Conservation (phyloP, 2,329 filamentous ascomycete species). For the Chaetothyriales sp. region DNA sequence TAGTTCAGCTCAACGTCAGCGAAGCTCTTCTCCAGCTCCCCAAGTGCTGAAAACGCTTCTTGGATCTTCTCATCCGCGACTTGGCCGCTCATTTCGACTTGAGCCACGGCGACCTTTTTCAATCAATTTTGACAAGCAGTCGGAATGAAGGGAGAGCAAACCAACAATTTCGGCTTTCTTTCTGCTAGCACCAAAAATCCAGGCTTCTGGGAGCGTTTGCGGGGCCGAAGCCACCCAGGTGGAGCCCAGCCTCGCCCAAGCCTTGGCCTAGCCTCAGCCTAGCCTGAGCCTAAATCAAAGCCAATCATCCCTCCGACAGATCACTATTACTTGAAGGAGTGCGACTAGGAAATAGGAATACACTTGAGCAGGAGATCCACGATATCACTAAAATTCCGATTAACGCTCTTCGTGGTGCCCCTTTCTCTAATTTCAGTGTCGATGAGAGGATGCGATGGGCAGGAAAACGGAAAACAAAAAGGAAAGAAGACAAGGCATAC, state of each 20-base stretch:
- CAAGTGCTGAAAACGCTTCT: conserved; percentile 44
- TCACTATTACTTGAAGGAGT: no score
- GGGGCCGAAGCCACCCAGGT: no score
- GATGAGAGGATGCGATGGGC: conserved; percentile 28
- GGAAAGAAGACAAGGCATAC: conserved; percentile 31
- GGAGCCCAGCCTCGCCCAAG: no score
- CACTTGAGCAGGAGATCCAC: conserved; percentile 16
- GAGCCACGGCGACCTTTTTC: not conserved
- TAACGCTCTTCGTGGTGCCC: conserved; percentile 11
- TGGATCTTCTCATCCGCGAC: not conserved
- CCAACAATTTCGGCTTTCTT: no score
- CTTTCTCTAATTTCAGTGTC: conserved; percentile 12
- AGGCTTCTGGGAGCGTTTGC: no score
- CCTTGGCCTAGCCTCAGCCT: no score
- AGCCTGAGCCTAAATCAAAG: no score
- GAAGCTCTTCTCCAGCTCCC: conserved; percentile 69
- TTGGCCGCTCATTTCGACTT: not conserved
- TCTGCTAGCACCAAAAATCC: no score
- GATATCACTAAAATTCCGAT: conserved; percentile 17
- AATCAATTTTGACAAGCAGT: no score
- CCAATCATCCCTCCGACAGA: no score
- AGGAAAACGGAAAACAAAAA: conserved; percentile 22
- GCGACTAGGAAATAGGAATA: conserved; percentile 5
- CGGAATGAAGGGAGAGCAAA: no score
- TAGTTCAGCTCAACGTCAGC: conserved; percentile 71